Percentiles rank a stretch among this genome's conserved stretches.
phyloP scores from a whole-genome alignment of 169 alveolate genomes.

The Cyclospora cayetanensis region DNA sequence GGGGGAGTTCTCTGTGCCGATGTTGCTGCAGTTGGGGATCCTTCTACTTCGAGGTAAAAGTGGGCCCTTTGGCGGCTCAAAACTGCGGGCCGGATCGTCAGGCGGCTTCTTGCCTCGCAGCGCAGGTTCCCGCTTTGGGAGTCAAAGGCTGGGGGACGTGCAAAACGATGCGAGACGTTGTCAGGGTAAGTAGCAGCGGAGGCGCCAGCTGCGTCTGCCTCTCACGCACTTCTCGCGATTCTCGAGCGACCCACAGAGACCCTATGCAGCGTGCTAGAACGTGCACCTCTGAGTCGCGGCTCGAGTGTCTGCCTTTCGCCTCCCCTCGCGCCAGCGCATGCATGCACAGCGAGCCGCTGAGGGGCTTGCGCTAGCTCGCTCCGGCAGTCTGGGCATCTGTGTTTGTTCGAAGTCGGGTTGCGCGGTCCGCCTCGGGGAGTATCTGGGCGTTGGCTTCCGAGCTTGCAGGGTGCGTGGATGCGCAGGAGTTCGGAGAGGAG shows the following conservation, averaged over 20 bases:
- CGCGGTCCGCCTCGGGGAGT: neutral
- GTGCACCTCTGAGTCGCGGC: too few relatives aligned
- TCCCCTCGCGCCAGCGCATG: too few relatives aligned
- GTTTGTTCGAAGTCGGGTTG: neutral
- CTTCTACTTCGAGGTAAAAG: slow-evolving; percentile 12
- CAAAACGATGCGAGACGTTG: neutral
- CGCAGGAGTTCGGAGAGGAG: neutral
- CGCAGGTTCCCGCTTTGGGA: neutral
- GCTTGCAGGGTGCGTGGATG: neutral
- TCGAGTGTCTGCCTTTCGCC: too few relatives aligned
- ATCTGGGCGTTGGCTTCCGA: neutral
- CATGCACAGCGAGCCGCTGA: too few relatives aligned
- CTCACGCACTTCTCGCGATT: too few relatives aligned
- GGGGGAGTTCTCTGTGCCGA: neutral
- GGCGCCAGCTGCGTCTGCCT: too few relatives aligned
- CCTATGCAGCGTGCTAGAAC: too few relatives aligned
- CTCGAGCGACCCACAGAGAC: too few relatives aligned
- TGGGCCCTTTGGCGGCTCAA: neutral
- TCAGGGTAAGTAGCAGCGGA: too few relatives aligned
- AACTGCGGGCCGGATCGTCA: neutral
- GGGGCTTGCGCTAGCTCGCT: too few relatives aligned
- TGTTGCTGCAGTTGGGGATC: slow-evolving; percentile 46
- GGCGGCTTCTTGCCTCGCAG: neutral
- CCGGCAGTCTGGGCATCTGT: neutral
- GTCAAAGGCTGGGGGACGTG: neutral